Percentiles rank a stretch among this genome's conserved stretches.
phyloP scores from a whole-genome alignment of 2,329 filamentous ascomycete species.

The Sphaerostilbella broomeana region DNA sequence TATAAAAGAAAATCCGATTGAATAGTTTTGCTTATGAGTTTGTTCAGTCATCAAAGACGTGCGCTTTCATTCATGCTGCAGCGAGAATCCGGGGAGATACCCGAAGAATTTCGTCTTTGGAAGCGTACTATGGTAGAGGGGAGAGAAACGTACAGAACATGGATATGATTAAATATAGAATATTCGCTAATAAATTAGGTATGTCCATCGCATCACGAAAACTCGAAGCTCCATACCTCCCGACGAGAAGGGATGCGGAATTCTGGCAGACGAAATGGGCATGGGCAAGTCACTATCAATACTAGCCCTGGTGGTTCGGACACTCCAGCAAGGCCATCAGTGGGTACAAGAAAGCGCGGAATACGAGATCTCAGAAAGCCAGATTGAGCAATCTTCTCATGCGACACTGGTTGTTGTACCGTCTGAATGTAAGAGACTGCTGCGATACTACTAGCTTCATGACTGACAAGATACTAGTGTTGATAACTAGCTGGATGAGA shows the following conservation, averaged over 20 bases:
- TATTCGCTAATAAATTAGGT: conserved; percentile 18
- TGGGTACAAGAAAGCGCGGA: conserved; percentile 27
- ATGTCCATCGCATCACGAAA: conserved; percentile 35
- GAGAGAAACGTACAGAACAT: conserved; percentile 20
- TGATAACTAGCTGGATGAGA: conserved; percentile 34
- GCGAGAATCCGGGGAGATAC: conserved; percentile 31
- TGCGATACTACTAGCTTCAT: too few species aligned
- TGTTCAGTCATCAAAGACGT: conserved; percentile 31
- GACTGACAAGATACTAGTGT: conserved; percentile 23
- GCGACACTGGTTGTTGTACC: conserved; percentile 41
- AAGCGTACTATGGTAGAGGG: conserved; percentile 20
- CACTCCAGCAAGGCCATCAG: conserved; percentile 27
- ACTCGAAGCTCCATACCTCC: conserved; percentile 22
- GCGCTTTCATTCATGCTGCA: conserved; percentile 33
- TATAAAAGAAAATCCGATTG: not conserved
- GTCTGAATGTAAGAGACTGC: conserved; percentile 32
- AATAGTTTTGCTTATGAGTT: not conserved
- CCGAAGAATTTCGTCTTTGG: conserved; percentile 28
- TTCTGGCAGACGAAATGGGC: conserved; percentile 57
- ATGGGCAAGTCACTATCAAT: conserved; percentile 52
- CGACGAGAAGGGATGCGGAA: conserved; percentile 34
- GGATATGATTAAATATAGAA: not conserved
- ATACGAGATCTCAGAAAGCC: conserved; percentile 12
- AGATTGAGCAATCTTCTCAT: conserved; percentile 21
- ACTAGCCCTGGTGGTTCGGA: conserved; percentile 41